Base-by-base conservation (phyloP, 2,329 filamentous ascomycete genomes). In the Colletotrichum aenigma region DNA sequence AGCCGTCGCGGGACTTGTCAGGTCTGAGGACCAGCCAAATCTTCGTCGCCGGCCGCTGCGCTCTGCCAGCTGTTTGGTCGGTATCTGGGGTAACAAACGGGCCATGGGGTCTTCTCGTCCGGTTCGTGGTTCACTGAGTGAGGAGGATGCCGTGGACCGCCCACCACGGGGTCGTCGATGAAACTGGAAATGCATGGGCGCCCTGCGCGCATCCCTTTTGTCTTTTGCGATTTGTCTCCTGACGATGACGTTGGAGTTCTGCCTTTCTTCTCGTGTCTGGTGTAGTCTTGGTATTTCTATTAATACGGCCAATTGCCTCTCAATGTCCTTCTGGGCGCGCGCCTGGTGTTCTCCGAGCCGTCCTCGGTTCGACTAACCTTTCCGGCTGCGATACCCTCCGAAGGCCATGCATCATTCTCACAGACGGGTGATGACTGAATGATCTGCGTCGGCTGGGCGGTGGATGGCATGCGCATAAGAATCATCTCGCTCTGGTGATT, bases 131-230 rank as follows among this genome's bases (percentile, higher is more conserved):
- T 68, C 36, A 9, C 36, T 36, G 9, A 38, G 43, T 1, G 6
- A 4, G 1, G 10, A 21, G 43, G 43, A 48, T 26, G 61, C 60
- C 28, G 60, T 62, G 30, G 60, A 32, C 30, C n/a, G 34, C 32
- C 68, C 68, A 66, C 36, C 6, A 75, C 43, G 70, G 69, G 64
- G 73, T 67, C 15, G 70, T 58, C 70, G 64, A 56, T 73, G 73
- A 75, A 68, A 75, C 73, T 24, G 43, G 13, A 38, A 73, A 21
- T 68, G 64, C 73, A 73, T 60, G 70, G 73, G 58, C 43, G 18
- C 70, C 64, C 58, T 58, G 69, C 69, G 28, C 56, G 9, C 69
- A 64, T 68, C 43, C 43, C 43, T 13, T 48, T 48, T 7, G 43
- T 7, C 55, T 38, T 55, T 52, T 36, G 26, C n/a, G n/a, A 26